Evolutionary conservation across 2,329 filamentous ascomycete species (phyloP).

Genomic region (Stachybotrys echinatus): DNA sequence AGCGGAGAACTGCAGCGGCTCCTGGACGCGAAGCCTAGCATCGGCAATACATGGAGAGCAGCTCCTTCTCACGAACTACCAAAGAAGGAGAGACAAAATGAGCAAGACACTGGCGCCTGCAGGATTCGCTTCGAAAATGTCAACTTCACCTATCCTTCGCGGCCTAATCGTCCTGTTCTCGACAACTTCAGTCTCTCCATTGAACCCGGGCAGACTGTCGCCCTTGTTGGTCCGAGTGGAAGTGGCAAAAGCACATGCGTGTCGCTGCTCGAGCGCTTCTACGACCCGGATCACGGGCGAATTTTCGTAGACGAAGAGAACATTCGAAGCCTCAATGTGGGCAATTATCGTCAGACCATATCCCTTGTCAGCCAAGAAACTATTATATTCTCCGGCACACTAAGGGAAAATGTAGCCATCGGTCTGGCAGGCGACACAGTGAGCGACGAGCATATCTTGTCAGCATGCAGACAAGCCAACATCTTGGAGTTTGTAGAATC

Average conservation of each 20-base stretch:
- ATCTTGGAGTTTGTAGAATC: background rate
- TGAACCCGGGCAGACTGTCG: constrained; percentile 41
- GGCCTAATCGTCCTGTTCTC: constrained; percentile 36
- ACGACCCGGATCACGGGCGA: constrained; percentile 35
- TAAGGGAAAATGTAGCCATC: constrained; percentile 74
- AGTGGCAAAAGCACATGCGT: constrained; percentile 60
- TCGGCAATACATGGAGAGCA: background rate
- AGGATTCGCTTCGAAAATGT: constrained; percentile 32
- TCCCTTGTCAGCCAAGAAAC: constrained; percentile 55
- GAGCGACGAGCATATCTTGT: background rate
- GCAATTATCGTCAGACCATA: constrained; percentile 45
- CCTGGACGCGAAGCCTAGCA: background rate
- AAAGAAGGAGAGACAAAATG: background rate
- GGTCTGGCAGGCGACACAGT: background rate
- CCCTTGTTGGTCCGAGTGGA: constrained; percentile 47
- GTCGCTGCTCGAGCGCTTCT: constrained; percentile 42
- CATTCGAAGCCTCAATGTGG: constrained; percentile 35
- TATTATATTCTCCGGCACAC: constrained; percentile 70
- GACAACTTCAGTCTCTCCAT: constrained; percentile 39
- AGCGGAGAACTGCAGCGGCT: background rate
- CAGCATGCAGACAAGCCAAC: background rate
- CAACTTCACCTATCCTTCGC: constrained; percentile 38
- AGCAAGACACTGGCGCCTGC: background rate
- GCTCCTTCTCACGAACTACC: background rate
- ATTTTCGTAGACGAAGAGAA: constrained; percentile 42